phyloP scores from a whole-genome alignment of 129 eudicot genomes.

The Chrysanthemum makinoi region DNA sequence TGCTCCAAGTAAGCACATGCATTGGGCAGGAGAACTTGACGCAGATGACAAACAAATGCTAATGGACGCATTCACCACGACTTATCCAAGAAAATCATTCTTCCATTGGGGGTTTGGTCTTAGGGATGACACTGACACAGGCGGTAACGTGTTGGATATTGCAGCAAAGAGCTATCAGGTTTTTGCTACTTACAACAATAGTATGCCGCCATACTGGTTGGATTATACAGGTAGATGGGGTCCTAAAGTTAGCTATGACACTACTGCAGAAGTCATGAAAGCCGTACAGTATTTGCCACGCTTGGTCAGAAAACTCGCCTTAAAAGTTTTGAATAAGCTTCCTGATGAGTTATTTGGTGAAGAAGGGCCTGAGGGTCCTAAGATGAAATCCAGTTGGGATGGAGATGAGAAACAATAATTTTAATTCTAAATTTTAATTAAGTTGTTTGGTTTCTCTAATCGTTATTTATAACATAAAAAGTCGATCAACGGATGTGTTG shows the following conservation, averaged over 20 bases:
- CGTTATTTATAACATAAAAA: too few relatives aligned
- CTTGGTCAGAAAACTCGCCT: neutral
- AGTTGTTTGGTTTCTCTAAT: too few relatives aligned
- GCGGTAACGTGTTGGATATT: slow-evolving; percentile 28
- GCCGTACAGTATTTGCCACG: neutral
- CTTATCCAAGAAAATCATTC: neutral
- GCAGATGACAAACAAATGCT: neutral
- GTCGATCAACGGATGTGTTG: too few relatives aligned
- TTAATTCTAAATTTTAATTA: neutral
- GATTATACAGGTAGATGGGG: slow-evolving; percentile 39
- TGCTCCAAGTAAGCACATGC: slow-evolving; percentile 6
- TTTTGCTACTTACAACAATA: neutral
- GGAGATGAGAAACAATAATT: slow-evolving; percentile 24
- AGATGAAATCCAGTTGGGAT: slow-evolving; percentile 26
- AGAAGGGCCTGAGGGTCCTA: slow-evolving; percentile 38
- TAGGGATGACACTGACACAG: slow-evolving; percentile 26
- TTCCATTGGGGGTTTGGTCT: slow-evolving; percentile 21
- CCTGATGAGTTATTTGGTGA: slow-evolving; percentile 30
- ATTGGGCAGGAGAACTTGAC: neutral
- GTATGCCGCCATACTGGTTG: slow-evolving; percentile 21
- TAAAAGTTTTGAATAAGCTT: neutral
- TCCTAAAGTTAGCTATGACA: slow-evolving; percentile 19
- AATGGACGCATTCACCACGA: neutral
- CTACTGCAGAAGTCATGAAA: neutral
- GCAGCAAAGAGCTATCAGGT: slow-evolving; percentile 16